Evolutionary conservation across 2,329 filamentous ascomycete genomes (phyloP), one percentile per base, ranked within the genome.

Genomic region (Capronia americana): DNA sequence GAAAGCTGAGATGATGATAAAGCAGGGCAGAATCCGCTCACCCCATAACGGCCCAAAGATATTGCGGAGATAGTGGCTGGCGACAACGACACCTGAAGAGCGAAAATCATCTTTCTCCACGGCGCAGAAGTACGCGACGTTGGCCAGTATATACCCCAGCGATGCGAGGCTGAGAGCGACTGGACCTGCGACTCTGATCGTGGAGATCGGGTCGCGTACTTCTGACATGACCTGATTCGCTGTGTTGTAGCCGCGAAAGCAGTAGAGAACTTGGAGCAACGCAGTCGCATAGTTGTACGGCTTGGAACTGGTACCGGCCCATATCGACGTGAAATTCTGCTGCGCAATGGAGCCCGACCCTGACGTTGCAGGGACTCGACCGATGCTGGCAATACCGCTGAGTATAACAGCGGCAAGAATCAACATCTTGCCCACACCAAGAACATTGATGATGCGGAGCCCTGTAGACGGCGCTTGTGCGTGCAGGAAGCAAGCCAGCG

Each of bases 101-200:
- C 82, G 77, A 68, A 88, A 84, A 61, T 86, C 83, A 4, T 84
- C 80, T 65, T 83, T 83, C 23, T 85, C 83, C 0, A 87, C 84
- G 5, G 84, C 86, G 3, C 84, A 82, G 70, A 88, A 87, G 74
- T 87, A 87, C 17, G 85, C 84, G 30, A 87, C 79, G 73, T 87
- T 87, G 74, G 83, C 80, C 48, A 86, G 78, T 74, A 87, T 82
- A 72, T 87, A 88, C 0, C 85, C 75, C n/a, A 85, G 73, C 0
- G 83, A 82, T 17, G 86, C 83, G 8, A 83, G 78, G n/a, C 77
- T 75, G 6, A 88, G 80, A 1, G 85, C 86, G 3, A 85, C 69
- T 0, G 85, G 85, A 0, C 84, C 85, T 0, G 85, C 86, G 48
- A 85, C 79, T 70, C 84, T 85, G 61, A 88, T 78, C 0, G 86